Evolutionary conservation across 2,329 filamentous ascomycete genomes (phyloP).

Genomic region (Dothiorella sarmentorum): DNA sequence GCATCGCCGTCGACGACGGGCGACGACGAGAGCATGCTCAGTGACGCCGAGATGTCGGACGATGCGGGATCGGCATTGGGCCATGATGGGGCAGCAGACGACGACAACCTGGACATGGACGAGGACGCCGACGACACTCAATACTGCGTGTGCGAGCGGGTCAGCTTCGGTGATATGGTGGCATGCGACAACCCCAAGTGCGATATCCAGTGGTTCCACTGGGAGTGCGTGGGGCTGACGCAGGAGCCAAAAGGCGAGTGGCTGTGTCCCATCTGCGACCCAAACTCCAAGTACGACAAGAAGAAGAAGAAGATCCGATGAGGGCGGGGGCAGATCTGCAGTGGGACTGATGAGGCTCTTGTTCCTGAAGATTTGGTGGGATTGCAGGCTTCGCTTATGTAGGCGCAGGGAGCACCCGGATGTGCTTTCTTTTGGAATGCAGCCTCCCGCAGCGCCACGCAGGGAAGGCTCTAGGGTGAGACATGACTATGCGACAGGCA

Average conservation of each 20-base stretch:
- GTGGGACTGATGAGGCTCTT: background rate
- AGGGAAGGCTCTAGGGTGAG: too few species aligned
- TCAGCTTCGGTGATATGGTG: slow-evolving; percentile 85
- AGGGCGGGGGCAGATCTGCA: slow-evolving; percentile 8
- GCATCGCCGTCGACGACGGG: slow-evolving; percentile 41
- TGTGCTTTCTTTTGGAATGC: background rate
- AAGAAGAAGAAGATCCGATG: slow-evolving; percentile 41
- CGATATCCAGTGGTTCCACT: slow-evolving; percentile 85
- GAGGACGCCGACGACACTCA: slow-evolving; percentile 72
- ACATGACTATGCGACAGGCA: too few species aligned
- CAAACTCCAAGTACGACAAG: slow-evolving; percentile 32
- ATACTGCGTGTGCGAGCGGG: slow-evolving; percentile 79
- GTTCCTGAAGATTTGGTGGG: background rate
- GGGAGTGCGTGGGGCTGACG: slow-evolving; percentile 56
- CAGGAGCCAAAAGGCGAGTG: slow-evolving; percentile 50
- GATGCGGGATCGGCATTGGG: slow-evolving; percentile 32
- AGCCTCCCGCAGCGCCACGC: background rate
- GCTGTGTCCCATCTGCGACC: slow-evolving; percentile 41
- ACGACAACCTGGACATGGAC: slow-evolving; percentile 65
- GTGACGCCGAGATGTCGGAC: slow-evolving; percentile 48
- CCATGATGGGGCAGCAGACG: slow-evolving; percentile 70
- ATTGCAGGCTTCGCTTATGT: slow-evolving; percentile 10
- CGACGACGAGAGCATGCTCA: slow-evolving; percentile 55
- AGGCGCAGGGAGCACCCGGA: background rate
- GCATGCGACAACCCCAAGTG: slow-evolving; percentile 82